Percentiles rank a stretch among this genome's conserved stretches.
Evolutionary conservation across 257 asterid species (phyloP).

Genomic region (Scutellaria barbata): DNA sequence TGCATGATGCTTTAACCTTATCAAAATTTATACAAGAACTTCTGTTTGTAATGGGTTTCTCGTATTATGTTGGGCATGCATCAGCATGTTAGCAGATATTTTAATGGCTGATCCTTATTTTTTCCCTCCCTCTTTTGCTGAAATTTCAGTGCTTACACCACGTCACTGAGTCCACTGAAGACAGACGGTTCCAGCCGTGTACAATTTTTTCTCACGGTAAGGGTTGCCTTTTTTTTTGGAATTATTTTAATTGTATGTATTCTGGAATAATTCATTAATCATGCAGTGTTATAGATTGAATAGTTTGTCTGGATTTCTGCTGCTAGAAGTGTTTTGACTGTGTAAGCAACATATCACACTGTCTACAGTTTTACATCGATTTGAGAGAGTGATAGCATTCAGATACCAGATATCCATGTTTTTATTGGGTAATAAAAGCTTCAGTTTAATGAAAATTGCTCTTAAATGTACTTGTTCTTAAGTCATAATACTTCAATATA

Average conservation of each 20-base stretch:
- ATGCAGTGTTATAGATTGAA: constrained; percentile 17
- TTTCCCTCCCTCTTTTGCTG: constrained; percentile 34
- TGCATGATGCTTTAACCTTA: constrained; percentile 7
- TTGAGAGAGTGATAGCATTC: neutral
- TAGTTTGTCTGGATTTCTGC: constrained; percentile 4
- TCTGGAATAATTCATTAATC: constrained; percentile 20
- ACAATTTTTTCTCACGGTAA: constrained; percentile 43
- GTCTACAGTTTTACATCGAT: neutral
- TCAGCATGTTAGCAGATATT: constrained; percentile 19
- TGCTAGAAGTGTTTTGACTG: constrained; percentile 13
- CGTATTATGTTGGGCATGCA: constrained; percentile 25
- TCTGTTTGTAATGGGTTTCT: constrained; percentile 7
- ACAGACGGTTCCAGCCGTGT: constrained; percentile 51
- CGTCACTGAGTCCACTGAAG: constrained; percentile 46
- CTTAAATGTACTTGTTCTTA: neutral
- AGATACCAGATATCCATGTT: neutral
- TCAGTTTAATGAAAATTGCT: too few species aligned
- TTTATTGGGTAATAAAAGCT: constrained; percentile 1
- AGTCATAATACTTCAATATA: neutral
- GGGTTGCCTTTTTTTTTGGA: constrained; percentile 29
- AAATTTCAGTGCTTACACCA: constrained; percentile 60
- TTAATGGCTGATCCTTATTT: constrained; percentile 30
- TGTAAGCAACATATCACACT: neutral
- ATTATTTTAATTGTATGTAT: constrained; percentile 5
- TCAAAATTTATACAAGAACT: constrained; percentile 8